Evolutionary conservation across 2,329 filamentous ascomycete genomes (phyloP).

Genomic region (Aspergillus quadricinctus): DNA sequence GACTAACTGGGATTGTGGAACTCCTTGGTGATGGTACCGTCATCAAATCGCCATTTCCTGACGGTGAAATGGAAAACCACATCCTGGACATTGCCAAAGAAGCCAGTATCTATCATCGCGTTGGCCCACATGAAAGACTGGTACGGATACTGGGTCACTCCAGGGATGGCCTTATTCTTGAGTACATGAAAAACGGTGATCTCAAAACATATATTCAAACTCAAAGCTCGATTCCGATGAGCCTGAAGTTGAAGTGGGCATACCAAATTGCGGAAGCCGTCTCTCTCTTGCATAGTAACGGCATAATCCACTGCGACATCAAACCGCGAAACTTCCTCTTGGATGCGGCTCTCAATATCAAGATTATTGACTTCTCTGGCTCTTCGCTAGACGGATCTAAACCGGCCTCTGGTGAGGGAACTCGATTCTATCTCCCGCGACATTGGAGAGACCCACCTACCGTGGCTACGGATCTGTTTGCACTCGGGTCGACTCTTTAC

Average conservation of each 20-base stretch:
- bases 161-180: slow-evolving; percentile 11
- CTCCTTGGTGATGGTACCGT: slow-evolving; percentile 15
- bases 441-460: slow-evolving; percentile 16
- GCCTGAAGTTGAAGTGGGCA: slow-evolving; percentile 25
- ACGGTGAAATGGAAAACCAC: slow-evolving; percentile 9
- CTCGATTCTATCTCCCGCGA: slow-evolving; percentile 15
- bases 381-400: slow-evolving; percentile 12
- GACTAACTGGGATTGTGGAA: slow-evolving; percentile 16
- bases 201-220: slow-evolving; percentile 11
- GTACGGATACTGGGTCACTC: slow-evolving; percentile 10
- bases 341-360: slow-evolving; percentile 30
- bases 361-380: slow-evolving; percentile 26
- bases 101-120: slow-evolving; percentile 11
- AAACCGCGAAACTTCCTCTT: slow-evolving; percentile 39
- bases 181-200: slow-evolving; percentile 13
- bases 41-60: slow-evolving; percentile 11
- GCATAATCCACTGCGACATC: slow-evolving; percentile 40
- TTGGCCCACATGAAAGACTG: slow-evolving; percentile 11
- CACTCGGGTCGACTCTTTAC: slow-evolving; percentile 19
- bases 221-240: slow-evolving; percentile 10
- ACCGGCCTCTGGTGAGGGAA: slow-evolving; percentile 6
- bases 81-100: slow-evolving; percentile 15
- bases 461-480: slow-evolving; percentile 17
- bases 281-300: slow-evolving; percentile 31
- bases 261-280: slow-evolving; percentile 33